phyloP scores from a whole-genome alignment of 2,329 filamentous ascomycete species.

The Penicillium paneum region DNA sequence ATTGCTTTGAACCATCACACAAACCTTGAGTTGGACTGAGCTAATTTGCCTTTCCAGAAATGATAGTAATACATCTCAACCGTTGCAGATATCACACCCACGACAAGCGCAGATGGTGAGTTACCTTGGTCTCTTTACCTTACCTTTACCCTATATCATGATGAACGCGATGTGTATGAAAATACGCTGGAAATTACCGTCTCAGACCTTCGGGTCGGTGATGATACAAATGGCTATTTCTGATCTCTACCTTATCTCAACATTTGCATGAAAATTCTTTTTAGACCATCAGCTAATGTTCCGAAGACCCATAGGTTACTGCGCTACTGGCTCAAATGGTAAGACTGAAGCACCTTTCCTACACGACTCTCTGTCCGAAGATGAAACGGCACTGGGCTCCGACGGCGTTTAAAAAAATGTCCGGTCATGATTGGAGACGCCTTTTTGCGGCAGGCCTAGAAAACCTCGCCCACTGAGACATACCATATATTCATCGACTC shows the following conservation, averaged over 20 bases:
- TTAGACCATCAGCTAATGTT: conserved; percentile 16
- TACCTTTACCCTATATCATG: conserved; percentile 42
- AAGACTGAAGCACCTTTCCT: conserved; percentile 18
- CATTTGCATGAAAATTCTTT: conserved; percentile 16
- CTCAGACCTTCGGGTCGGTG: conserved; percentile 69
- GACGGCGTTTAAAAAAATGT: conserved; percentile 58
- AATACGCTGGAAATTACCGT: conserved; percentile 96
- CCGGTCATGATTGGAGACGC: conserved; percentile 78
- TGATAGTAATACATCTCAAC: conserved; percentile 2
- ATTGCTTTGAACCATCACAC: conserved; percentile 17
- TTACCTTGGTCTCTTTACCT: conserved; percentile 30
- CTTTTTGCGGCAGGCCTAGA: conserved; percentile 96
- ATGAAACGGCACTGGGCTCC: conserved; percentile 88
- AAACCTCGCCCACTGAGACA: conserved; percentile 97
- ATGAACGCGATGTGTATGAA: conserved; percentile 54
- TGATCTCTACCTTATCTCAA: conserved; percentile 52
- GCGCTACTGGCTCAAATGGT: conserved; percentile 17
- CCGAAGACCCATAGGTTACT: conserved; percentile 17
- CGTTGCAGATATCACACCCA: neutral
- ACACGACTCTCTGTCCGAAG: conserved; percentile 27
- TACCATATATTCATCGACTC: conserved; percentile 20
- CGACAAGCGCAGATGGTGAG: conserved; percentile 25
- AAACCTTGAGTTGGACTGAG: conserved; percentile 12
- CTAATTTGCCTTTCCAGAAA: conserved; percentile 21
- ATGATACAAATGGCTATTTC: conserved; percentile 82